A percentile compares a stretch with the other conserved stretches of the same genome.
phyloP scores from a whole-genome alignment of 2,329 filamentous ascomycete genomes.

The Blastomyces silverae region DNA sequence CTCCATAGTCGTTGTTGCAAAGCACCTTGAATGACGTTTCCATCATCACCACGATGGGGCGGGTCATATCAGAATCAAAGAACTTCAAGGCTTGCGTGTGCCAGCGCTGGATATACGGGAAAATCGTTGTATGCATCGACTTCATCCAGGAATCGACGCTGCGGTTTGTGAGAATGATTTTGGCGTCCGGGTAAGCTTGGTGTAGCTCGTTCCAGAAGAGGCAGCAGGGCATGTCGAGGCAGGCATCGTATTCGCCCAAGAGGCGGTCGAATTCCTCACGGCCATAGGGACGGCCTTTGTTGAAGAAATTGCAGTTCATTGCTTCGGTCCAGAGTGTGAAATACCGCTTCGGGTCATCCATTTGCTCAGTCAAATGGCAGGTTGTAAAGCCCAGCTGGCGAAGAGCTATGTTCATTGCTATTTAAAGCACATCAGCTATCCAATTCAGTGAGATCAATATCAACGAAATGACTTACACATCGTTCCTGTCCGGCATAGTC shows the following conservation, averaged over 20 bases:
- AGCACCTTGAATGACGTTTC: slow-evolving; percentile 43
- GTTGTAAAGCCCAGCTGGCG: slow-evolving; percentile 9
- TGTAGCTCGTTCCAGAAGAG: slow-evolving; percentile 61
- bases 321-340: slow-evolving; percentile 15
- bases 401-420: slow-evolving; percentile 13
- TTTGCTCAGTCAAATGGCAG: slow-evolving; percentile 12
- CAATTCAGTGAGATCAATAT: not conserved
- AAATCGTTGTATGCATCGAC: slow-evolving; percentile 27
- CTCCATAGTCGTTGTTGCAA: slow-evolving; percentile 15
- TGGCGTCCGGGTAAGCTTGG: slow-evolving; percentile 65
- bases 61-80: slow-evolving; percentile 49
- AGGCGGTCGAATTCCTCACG: slow-evolving; percentile 24
- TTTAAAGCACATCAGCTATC: not conserved
- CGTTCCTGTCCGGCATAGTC: slow-evolving; percentile 12
- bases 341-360: slow-evolving; percentile 12
- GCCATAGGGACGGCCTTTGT: slow-evolving; percentile 27
- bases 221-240: slow-evolving; percentile 14
- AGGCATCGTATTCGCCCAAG: slow-evolving; percentile 13
- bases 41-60: slow-evolving; percentile 10
- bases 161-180: slow-evolving; percentile 60
- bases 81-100: slow-evolving; percentile 8
- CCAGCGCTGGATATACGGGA: slow-evolving; percentile 9
- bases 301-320: slow-evolving; percentile 28
- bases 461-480: slow-evolving; percentile 7
- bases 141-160: slow-evolving; percentile 59